Evolutionary conservation across 164 flowering plant species (phyloP).

Genomic region (grape (Vitis vinifera)): ASM3070453v1 NC_081822.1:9653501-9654000

Average conservation of each 20-base stretch:
- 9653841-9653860: too few relatives aligned
- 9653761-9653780: constrained; percentile 1
- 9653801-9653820: background rate
- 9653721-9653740: background rate
- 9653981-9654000: too few relatives aligned
- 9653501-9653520: background rate
- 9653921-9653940: too few relatives aligned
- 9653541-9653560: background rate
- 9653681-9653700: constrained; percentile 16
- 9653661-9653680: constrained; percentile 33
- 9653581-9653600: background rate
- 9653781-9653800: background rate
- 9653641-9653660: constrained; percentile 27
- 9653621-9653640: constrained; percentile 19
- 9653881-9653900: too few relatives aligned
- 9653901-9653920: too few relatives aligned
- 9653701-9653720: background rate
- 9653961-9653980: too few relatives aligned
- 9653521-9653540: background rate
- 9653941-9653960: too few relatives aligned
- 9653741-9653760: constrained; percentile 30
- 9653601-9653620: background rate
- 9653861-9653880: too few relatives aligned
- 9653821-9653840: too few relatives aligned
- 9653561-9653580: constrained; percentile 1